A percentile compares a stretch with the other conserved stretches of the same genome.
Conservation (phyloP, 441 rosid genomes). For the Daphne laureola region DNA sequence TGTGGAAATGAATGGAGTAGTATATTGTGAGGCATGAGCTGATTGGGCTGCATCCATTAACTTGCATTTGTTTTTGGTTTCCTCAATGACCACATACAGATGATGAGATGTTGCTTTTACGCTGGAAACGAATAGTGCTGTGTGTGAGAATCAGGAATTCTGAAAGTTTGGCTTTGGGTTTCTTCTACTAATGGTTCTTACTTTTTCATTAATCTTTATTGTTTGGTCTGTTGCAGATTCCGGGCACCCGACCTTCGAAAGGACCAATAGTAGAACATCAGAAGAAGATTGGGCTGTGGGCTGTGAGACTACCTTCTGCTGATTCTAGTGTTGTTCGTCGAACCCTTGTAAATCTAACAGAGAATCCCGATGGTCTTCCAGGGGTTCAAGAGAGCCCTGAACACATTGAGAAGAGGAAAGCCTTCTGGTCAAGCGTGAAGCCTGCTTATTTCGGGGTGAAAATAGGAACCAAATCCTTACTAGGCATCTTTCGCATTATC, state of each 20-base stretch:
- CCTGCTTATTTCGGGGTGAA: constrained; percentile 82
- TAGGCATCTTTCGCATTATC: constrained; percentile 42
- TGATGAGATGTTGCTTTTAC: too few species aligned
- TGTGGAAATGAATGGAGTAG: too few species aligned
- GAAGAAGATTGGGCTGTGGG: constrained; percentile 71
- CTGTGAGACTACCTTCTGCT: constrained; percentile 76
- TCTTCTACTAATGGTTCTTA: background rate
- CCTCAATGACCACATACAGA: too few species aligned
- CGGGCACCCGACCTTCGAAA: constrained; percentile 57
- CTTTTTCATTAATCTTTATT: constrained; percentile 4
- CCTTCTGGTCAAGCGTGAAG: constrained; percentile 64
- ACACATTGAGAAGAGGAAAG: constrained; percentile 40
- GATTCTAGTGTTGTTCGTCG: constrained; percentile 73
- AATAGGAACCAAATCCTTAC: constrained; percentile 50
- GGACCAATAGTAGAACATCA: constrained; percentile 57
- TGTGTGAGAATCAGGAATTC: background rate
- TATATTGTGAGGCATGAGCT: too few species aligned
- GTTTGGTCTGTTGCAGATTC: constrained; percentile 47
- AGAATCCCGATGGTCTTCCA: constrained; percentile 67
- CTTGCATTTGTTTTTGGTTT: too few species aligned
- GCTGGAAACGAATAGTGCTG: too few species aligned
- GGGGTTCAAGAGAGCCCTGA: constrained; percentile 61
- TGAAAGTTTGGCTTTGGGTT: background rate
- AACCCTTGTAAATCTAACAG: constrained; percentile 56
- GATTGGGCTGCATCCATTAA: too few species aligned